Evolutionary conservation across 1,284 basidiomycete genomes (phyloP), one percentile per base, ranked within the genome.

Genomic region (Ustilago esculenta): DNA sequence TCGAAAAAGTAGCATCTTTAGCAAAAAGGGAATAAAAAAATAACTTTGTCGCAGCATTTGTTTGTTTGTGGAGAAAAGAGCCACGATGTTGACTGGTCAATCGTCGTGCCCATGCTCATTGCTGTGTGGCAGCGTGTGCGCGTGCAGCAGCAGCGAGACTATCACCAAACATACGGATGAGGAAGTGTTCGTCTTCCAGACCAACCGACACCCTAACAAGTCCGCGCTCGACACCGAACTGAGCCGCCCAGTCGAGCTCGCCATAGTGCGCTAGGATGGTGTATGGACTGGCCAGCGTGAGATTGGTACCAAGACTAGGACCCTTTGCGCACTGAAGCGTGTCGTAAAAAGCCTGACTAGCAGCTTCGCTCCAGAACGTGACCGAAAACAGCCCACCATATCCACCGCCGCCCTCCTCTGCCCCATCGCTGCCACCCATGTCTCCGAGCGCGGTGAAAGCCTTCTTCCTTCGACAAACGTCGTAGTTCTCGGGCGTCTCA

Each of bases 261-360:
- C 84, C 81, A 75, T 90, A 98, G 82, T 98, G 96, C 21, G 92
- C 96, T 20, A 99, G 85, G 63, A 98, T 89, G 3, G 92, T 90
- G 82, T 94, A 98, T 20, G 95, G 95, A 74, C 89, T 92, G 23
- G 92, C 92, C 14, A 96, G 86, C 1, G 95, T 98, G 82, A 98
- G 96, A 85, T 94, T 97, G 30, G 94, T 98, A 1, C 95, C 95
- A 18, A 98, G 86, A 76, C 90, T 91, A 0, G 95, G 96, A 1
- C 95, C 96, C 82, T 98, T 98, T 66, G 88, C 87, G 82, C 90
- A 94, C 6, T 86, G 84, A 20, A 99, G 84, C 0, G 87, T 84
- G 81, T 99, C 92, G 81, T 92, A 98, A 84, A 98, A 99, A 6
- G 89, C 91, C 35, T 84, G 82, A 1, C 91, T 89, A 0, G 91